Conservation (phyloP, 1,139 yeast genomes). For the Hanseniaspora uvarum region DNA sequence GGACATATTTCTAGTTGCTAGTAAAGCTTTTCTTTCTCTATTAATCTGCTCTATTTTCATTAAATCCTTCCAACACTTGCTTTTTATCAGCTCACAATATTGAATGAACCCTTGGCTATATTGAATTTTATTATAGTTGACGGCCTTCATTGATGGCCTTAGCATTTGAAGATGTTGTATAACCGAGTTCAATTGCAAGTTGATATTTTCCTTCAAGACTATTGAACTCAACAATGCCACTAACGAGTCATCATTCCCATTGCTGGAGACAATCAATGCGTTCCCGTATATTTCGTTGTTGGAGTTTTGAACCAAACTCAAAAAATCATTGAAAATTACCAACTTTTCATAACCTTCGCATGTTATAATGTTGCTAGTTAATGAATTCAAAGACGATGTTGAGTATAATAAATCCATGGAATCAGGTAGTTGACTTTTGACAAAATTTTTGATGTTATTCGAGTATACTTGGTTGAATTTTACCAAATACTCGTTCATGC, state of each 20-base stretch:
- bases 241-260: conserved; percentile 27
- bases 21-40: conserved; percentile 4
- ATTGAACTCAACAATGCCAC: conserved; percentile 26
- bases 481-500: conserved; percentile 9
- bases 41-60: conserved; percentile 5
- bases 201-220: conserved; percentile 25
- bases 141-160: conserved; percentile 23
- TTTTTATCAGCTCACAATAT: conserved; percentile 26
- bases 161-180: conserved; percentile 26
- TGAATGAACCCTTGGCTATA: conserved; percentile 26
- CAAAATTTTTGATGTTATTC: conserved; percentile 1
- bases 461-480: conserved; percentile 15
- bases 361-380: conserved; percentile 22
- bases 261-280: conserved; percentile 26
- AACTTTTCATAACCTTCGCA: conserved; percentile 23
- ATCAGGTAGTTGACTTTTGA: conserved; percentile 4
- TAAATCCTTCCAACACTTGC: conserved; percentile 19
- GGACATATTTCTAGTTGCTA: conserved; percentile 7
- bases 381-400: conserved; percentile 3
- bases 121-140: conserved; percentile 23
- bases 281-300: conserved; percentile 21
- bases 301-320: conserved; percentile 24
- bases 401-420: conserved; percentile 3
- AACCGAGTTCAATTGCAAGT: conserved; percentile 25
- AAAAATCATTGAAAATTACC: conserved; percentile 27